phyloP scores from a whole-genome alignment of 805 yeast species.

The Saccharomyces mikatae region DNA sequence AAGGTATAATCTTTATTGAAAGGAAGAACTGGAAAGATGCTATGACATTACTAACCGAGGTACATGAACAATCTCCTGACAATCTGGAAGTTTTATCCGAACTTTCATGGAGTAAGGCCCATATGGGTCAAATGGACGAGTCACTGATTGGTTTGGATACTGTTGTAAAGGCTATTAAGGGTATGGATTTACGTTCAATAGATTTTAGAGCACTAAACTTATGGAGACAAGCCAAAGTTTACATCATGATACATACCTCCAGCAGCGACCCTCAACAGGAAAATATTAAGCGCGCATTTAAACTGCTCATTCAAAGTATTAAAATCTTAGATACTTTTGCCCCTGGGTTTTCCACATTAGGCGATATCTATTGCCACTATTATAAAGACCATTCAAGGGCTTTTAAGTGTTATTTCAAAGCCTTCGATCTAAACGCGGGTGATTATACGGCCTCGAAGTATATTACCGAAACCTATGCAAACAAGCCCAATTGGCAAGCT shows the following conservation, averaged over 20 bases:
- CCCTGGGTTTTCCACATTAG: constrained; percentile 75
- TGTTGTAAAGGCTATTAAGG: constrained; percentile 33
- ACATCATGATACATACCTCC: constrained; percentile 32
- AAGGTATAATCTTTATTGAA: constrained; percentile 69
- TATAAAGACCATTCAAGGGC: constrained; percentile 61
- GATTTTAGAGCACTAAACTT: constrained; percentile 51
- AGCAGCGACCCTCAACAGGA: constrained; percentile 11
- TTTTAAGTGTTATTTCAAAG: constrained; percentile 77
- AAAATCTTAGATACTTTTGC: constrained; percentile 60
- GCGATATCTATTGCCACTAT: constrained; percentile 55
- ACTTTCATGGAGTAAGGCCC: constrained; percentile 69
- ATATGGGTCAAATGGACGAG: constrained; percentile 40
- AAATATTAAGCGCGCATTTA: constrained; percentile 44
- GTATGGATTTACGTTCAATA: constrained; percentile 43
- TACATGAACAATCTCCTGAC: constrained; percentile 41
- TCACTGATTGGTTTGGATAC: constrained; percentile 32
- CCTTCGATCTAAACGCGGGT: constrained; percentile 76
- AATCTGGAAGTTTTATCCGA: constrained; percentile 58
- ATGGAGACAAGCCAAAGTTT: constrained; percentile 72
- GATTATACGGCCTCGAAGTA: constrained; percentile 69
- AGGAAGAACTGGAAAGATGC: constrained; percentile 53
- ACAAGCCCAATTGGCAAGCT: constrained; percentile 68
- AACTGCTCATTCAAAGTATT: constrained; percentile 50
- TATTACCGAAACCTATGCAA: constrained; percentile 63
- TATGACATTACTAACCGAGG: constrained; percentile 40